phyloP scores from a whole-genome alignment of 1,139 yeast species.

The Debaryomyces nepalensis region DNA sequence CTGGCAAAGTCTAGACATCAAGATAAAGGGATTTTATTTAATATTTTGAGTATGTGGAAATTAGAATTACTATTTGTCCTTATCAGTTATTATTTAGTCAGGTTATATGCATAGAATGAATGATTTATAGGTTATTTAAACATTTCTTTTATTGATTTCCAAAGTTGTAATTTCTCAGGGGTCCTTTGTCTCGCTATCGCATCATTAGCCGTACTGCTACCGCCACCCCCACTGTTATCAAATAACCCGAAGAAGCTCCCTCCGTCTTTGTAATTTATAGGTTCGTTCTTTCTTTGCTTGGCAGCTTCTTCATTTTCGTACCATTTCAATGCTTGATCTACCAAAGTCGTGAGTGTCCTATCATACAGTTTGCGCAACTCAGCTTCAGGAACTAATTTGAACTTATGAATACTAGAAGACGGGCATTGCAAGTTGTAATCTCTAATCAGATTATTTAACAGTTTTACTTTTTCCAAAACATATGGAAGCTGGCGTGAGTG shows the following conservation, averaged over 20 bases:
- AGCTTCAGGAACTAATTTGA: constrained; percentile 56
- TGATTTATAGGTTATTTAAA: constrained; percentile 23
- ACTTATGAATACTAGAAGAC: constrained; percentile 63
- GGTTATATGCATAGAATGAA: constrained; percentile 10
- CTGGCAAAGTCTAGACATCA: constrained; percentile 12
- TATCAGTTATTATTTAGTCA: constrained; percentile 12
- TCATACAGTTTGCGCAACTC: constrained; percentile 47
- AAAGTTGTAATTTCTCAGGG: constrained; percentile 29
- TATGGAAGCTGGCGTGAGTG: constrained; percentile 32
- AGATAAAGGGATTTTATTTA: constrained; percentile 21
- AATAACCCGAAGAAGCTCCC: constrained; percentile 17
- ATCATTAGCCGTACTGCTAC: constrained; percentile 14
- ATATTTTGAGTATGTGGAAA: constrained; percentile 16
- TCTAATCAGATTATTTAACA: constrained; percentile 63
- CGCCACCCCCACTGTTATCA: constrained; percentile 15
- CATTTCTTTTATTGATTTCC: constrained; percentile 42
- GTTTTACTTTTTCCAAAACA: constrained; percentile 47
- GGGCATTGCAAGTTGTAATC: constrained; percentile 86
- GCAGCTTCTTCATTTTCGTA: constrained; percentile 24
- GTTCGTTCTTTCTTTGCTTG: constrained; percentile 5
- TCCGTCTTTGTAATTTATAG: constrained; percentile 12
- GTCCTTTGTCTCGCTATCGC: constrained; percentile 24
- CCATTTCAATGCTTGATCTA: constrained; percentile 22
- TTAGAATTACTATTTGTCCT: constrained; percentile 15
- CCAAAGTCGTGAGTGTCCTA: constrained; percentile 16